These are phyloP conservation scores for Lathyrus oleraceus DNA, from an alignment of 306 rosid species.

Conservation along the genomic window DNA sequence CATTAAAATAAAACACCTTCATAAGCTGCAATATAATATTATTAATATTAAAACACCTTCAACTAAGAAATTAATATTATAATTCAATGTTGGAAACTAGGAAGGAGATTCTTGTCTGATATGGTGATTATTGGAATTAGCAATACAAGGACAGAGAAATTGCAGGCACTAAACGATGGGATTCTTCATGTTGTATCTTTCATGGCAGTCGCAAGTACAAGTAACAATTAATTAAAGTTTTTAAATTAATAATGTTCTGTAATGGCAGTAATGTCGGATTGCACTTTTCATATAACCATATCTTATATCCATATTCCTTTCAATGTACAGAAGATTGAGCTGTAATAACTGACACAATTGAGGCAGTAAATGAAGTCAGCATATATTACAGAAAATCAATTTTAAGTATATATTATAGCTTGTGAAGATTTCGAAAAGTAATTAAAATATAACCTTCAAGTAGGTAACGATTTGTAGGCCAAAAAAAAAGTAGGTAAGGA, in stretches of 20 bases:
- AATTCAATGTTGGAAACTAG: too few species aligned
- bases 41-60: too few species aligned
- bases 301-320: conserved; percentile 39
- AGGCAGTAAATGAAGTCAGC: conserved; percentile 11
- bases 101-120: conserved; percentile 7
- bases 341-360: conserved; percentile 30
- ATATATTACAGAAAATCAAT: background rate
- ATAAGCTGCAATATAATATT: too few species aligned
- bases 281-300: conserved; percentile 34
- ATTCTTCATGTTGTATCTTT: conserved; percentile 24
- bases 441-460: background rate
- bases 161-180: background rate
- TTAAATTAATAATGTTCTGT: conserved; percentile 2
- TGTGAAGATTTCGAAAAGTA: background rate
- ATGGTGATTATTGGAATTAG: conserved; percentile 37
- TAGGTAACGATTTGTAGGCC: too few species aligned
- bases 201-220: conserved; percentile 38
- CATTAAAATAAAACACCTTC: too few species aligned
- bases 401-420: background rate
- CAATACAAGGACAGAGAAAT: background rate
- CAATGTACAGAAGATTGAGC: background rate
- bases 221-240: conserved; percentile 24
- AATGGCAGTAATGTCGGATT: conserved; percentile 25
- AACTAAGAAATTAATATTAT: too few species aligned
- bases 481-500: too few species aligned